Evolutionary conservation across 2,329 filamentous ascomycete genomes (phyloP).

Genomic region (Pezicula radicicola): DNA sequence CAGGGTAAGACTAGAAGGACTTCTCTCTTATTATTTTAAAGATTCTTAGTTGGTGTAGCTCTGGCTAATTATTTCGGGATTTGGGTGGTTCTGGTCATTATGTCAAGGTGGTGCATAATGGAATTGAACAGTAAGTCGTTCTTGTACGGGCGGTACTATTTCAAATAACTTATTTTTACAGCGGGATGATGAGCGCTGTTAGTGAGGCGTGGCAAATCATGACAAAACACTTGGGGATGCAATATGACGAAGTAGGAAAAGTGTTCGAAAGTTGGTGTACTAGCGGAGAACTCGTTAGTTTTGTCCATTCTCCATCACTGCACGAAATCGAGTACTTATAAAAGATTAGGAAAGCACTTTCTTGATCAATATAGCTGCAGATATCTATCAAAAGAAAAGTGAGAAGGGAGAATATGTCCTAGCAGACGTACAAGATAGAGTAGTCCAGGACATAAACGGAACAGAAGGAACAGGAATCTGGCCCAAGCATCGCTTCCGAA

Average conservation of each 20-base stretch:
- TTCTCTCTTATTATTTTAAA: no score
- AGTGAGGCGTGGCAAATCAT: constrained; percentile 66
- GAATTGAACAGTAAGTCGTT: constrained; percentile 55
- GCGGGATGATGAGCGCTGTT: constrained; percentile 61
- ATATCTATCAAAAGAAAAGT: constrained; percentile 53
- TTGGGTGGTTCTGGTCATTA: constrained; percentile 65
- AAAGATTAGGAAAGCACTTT: constrained; percentile 47
- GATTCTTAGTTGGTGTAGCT: no score
- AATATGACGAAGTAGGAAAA: constrained; percentile 56
- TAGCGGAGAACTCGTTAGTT: constrained; percentile 48
- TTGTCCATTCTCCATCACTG: background rate
- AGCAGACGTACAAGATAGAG: constrained; percentile 63
- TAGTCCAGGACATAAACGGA: constrained; percentile 65
- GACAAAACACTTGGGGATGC: constrained; percentile 53
- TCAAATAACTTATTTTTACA: background rate
- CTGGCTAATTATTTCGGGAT: no score
- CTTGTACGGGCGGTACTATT: background rate
- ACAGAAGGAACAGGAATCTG: constrained; percentile 67
- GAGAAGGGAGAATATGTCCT: constrained; percentile 49
- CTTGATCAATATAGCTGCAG: constrained; percentile 58
- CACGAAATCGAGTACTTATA: constrained; percentile 1
- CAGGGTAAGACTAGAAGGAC: no score
- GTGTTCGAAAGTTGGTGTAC: constrained; percentile 60
- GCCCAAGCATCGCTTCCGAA: constrained; percentile 52
- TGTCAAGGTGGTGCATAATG: constrained; percentile 75